Base-by-base conservation (phyloP, 352 stramenopile species). In the Phytopythium cucurbitacearum region DNA sequence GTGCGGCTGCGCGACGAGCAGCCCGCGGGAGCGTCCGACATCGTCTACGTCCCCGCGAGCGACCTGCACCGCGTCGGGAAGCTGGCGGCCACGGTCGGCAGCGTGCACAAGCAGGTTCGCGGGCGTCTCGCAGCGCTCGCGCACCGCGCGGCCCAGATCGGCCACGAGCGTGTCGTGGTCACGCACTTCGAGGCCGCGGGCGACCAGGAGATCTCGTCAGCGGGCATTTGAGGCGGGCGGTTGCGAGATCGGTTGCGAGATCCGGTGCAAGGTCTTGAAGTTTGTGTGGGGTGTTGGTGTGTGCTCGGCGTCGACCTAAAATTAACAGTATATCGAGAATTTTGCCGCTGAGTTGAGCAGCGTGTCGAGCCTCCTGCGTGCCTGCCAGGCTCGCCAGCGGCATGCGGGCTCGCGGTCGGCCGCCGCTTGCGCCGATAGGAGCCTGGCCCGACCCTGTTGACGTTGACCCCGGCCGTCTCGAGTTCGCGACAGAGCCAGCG, bases 11-110 rank as follows among this genome's bases (percentile, higher is more conserved):
- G 80, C 52, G 57, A 76, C 5, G 28, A 53, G 15, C 71, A 80
- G 54, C 57, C 64, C 28, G 50, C 46, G 6, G 74, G 74, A 1
- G 67, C 87, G 55, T 85, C 67, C 1, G 65, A 90, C 53, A 45
- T 83, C 16, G 81, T 92, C 21, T 92, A 83, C 56, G 81, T 90
- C 11, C 81, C 79, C 48, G 81, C 89, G 57, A 80, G 69, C 47
- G 81, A 92, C 54, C 51, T 92, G 43, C 54, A 73, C 44, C 76
- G 77, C 16, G 67, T 53, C 7, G 62, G 69, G 11, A 67, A 59
- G 46, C 69, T 76, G 40, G 69, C 53, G 41, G 62, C 67, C 51
- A 79, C 62, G 4, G 71, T 85, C 53, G 71, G 67, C 16, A 87
- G 73, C 51, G 71, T 85, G 11, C 68, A 71, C 41, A 72, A 67